Base-by-base conservation (phyloP, 352 stramenopile genomes). In the Peronospora farinosa region DNA sequence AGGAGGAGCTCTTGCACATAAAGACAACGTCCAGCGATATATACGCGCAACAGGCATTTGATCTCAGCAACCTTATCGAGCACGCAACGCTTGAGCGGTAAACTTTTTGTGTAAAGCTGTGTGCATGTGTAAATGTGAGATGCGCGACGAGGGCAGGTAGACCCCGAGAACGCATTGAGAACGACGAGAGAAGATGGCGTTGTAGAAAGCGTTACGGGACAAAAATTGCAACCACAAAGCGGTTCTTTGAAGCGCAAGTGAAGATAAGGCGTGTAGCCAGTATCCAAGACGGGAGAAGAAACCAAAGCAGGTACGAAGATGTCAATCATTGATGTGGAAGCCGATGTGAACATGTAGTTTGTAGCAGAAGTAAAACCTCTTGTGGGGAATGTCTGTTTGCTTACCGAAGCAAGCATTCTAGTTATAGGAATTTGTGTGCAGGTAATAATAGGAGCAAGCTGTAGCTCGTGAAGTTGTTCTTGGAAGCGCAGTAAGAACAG, bases 1-100 rank as follows among this genome's bases (percentile, higher is more conserved):
- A 92, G 36, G 81, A 92, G 54, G 78, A 92, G 57, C 57, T 92
- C 28, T 54, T 92, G 48, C 76, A 92, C 55, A 71, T 86, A 42
- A 80, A 83, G 38, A 85, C 74, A 8, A 78, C 57, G 27, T 84
- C 81, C 19, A 78, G 63, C 40, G 63, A 84, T 40, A 69, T 85
- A 48, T 92, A 88, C 49, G 63, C 72, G 42, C 52, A 82, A 17
- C 78, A 89, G 54, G 70, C 75, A 0, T 49, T 58, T 25, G 75
- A 75, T 17, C 59, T 88, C 31, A 71, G 66, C 41, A 51, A 72
- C 43, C 69, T 76, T 43, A 80, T 88, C 48, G 51, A 63, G 40
- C 52, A 71, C 46, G 65, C 75, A 19, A 63, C 60, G 40, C 64
- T 83, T 35, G 69, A 79, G 39, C 63, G 51, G 51, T 74, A 63